Percentiles rank a stretch among this genome's conserved stretches.
phyloP scores from a whole-genome alignment of 2,329 filamentous ascomycete species.

The Venturia pyrina region DNA sequence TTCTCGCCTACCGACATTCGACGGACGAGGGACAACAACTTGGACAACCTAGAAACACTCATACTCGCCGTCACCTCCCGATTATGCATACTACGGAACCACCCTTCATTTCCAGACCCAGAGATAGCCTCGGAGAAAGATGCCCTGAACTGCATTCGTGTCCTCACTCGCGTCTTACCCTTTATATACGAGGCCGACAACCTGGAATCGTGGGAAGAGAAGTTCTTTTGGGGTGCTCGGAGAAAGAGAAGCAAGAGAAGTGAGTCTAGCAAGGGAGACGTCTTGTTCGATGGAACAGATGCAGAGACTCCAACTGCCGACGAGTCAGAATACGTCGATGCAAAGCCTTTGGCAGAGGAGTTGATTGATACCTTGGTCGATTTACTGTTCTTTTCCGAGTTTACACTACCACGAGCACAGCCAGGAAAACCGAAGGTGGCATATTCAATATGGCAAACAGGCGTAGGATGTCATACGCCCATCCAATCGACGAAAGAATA shows the following conservation, averaged over 20 bases:
- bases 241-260: constrained; percentile 24
- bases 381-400: constrained; percentile 80
- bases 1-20: constrained; percentile 76
- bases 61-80: constrained; percentile 75
- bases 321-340: constrained; percentile 63
- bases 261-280: constrained; percentile 50
- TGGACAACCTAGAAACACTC: constrained; percentile 84
- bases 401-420: constrained; percentile 68
- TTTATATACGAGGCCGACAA: constrained; percentile 86
- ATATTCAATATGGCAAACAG: constrained; percentile 96
- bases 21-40: constrained; percentile 71
- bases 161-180: constrained; percentile 80
- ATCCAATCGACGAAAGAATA: constrained; percentile 83
- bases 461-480: constrained; percentile 86
- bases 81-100: constrained; percentile 71
- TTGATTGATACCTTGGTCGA: constrained; percentile 84
- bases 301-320: constrained; percentile 33
- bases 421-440: constrained; percentile 70
- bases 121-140: constrained; percentile 75
- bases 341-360: constrained; percentile 83
- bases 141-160: constrained; percentile 88
- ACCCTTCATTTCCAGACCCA: constrained; percentile 80
- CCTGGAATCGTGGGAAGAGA: constrained; percentile 76
- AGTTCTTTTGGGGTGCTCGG: constrained; percentile 71
- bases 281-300: constrained; percentile 65